Base-by-base conservation (phyloP, 345 rosid genomes). In the Brassica rapa region DNA sequence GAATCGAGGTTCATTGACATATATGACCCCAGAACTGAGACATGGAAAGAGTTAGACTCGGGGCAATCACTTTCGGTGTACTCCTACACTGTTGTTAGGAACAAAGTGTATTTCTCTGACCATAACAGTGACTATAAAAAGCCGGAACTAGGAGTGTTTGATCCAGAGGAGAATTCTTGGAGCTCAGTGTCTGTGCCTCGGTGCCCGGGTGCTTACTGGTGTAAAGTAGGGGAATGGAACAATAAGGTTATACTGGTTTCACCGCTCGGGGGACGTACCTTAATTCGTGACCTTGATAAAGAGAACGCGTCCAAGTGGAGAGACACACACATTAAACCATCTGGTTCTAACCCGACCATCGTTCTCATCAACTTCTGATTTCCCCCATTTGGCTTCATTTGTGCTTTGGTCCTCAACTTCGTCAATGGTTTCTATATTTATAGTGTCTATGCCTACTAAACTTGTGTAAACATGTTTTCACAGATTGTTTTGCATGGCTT, bases 231-330 rank as follows among this genome's bases (percentile, higher is more conserved):
- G 63, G 88, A 88, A 63, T 77, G 88, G 66, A 89, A 83, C 3
- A 79, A 90, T 24, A 92, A 87, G 70, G 90, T 94, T 62, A 62
- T 94, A 53, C 81, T 94, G 12, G 87, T 94, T 85, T 85, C 97
- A 0, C 86, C 4, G 81, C 85, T 66, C 86, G 46, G 77, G 49
- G 77, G 77, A 27, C 62, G 86, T 71, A 77, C 93, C 4, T 78
- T 90, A 77, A 25, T 84, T 82, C 88, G 89, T 24, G 95, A 92
- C 77, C 89, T 97, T 14, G 79, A 83, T 74, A 90, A 87, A 62
- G 80, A 85, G 6, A 82, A 85, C 0, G 93, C 93, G 1, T 85
- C 87, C 6, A 91, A 94, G 69, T 92, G 98, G 97, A 84, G 78
- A 82, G 86, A 84, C 75, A 76, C 72, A 41, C 74, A 81, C 60